Percentiles rank a stretch among this genome's conserved stretches.
These are phyloP conservation scores for Phellinidium pouzarii DNA, from an alignment of 1,284 basidiomycete species.

Conservation along the genomic window DNA sequence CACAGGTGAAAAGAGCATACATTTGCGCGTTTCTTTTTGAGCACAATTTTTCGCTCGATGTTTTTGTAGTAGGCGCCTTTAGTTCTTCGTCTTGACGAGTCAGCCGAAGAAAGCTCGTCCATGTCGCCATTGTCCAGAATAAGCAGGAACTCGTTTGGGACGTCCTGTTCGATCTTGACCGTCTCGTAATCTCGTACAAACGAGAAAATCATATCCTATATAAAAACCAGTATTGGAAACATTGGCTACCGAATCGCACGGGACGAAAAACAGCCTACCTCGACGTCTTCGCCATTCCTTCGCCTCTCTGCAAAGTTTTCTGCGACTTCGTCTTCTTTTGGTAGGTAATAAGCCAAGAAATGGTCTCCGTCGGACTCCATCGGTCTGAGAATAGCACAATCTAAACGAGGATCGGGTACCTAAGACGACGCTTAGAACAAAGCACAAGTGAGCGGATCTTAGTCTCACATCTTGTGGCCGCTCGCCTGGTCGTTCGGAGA, in stretches of 20 bases:
- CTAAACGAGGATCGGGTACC: slow-evolving; percentile 70
- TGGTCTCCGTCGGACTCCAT: slow-evolving; percentile 83
- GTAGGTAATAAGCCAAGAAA: slow-evolving; percentile 85
- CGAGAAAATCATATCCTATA: slow-evolving; percentile 60
- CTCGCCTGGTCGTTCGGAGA: slow-evolving; percentile 83
- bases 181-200: slow-evolving; percentile 80
- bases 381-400: slow-evolving; percentile 81
- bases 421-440: slow-evolving; percentile 25
- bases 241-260: too few species aligned
- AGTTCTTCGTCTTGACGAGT: slow-evolving; percentile 26
- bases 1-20: slow-evolving; percentile 36
- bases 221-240: not conserved
- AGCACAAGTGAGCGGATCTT: slow-evolving; percentile 7
- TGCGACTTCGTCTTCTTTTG: slow-evolving; percentile 69
- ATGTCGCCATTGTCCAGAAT: slow-evolving; percentile 59
- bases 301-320: slow-evolving; percentile 47
- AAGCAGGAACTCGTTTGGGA: slow-evolving; percentile 78
- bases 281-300: slow-evolving; percentile 36
- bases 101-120: slow-evolving; percentile 14
- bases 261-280: slow-evolving; percentile 30
- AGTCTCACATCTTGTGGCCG: slow-evolving; percentile 50
- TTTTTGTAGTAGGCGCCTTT: slow-evolving; percentile 84
- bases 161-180: slow-evolving; percentile 75
- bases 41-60: slow-evolving; percentile 76
- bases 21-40: slow-evolving; percentile 80